A percentile compares a stretch with the other conserved stretches of the same genome.
Conservation (phyloP, 2,329 filamentous ascomycete genomes). For the Botrytis paeoniae region DNA sequence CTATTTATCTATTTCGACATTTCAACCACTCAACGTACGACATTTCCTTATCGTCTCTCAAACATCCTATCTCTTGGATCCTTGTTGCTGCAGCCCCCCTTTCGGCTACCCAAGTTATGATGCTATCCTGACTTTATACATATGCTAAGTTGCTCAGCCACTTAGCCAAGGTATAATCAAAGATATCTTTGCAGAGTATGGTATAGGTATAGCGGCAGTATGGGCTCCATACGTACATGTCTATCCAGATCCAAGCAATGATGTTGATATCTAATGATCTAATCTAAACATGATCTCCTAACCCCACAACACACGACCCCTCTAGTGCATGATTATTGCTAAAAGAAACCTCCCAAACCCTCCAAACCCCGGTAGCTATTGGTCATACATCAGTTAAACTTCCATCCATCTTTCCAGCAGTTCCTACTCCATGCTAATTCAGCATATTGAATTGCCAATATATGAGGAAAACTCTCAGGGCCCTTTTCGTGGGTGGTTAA, state of each 20-base stretch:
- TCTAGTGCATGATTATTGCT: conserved; percentile 17
- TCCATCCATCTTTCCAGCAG: neutral
- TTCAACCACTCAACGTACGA: conserved; percentile 7
- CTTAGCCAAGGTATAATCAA: neutral
- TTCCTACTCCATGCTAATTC: neutral
- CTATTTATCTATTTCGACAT: conserved; percentile 1
- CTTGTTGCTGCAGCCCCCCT: neutral
- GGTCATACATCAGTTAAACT: conserved; percentile 13
- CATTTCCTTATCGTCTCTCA: conserved; percentile 14
- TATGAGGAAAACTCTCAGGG: neutral
- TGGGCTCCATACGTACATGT: neutral
- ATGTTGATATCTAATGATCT: conserved; percentile 6
- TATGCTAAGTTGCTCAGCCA: conserved; percentile 10
- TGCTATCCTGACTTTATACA: neutral
- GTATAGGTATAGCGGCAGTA: neutral
- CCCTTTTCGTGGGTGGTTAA: neutral
- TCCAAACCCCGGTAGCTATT: conserved; percentile 5
- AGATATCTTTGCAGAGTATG: neutral
- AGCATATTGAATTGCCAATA: neutral
- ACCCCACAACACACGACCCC: conserved; percentile 14
- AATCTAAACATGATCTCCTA: neutral
- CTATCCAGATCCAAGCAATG: neutral
- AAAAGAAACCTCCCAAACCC: conserved; percentile 12
- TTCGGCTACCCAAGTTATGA: neutral
- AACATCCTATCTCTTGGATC: neutral